Evolutionary conservation across 805 yeast species (phyloP), one percentile per base, ranked within the genome.

Genomic region (Wickerhamiella shivajii): DNA sequence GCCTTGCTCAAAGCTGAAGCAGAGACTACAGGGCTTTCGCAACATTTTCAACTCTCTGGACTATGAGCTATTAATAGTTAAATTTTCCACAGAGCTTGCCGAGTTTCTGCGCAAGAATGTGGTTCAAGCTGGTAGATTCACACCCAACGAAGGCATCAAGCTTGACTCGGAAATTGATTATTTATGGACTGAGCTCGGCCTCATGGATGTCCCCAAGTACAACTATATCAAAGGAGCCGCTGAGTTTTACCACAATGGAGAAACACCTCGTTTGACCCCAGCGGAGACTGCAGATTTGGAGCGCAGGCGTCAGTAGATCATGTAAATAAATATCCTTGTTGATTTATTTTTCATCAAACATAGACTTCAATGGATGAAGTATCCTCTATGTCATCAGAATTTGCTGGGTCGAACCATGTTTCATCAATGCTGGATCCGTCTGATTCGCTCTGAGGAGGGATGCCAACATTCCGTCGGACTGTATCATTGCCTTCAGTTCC

Each of bases 31-130:
- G 1, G 57, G 48, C 32, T 39, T 63, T 27, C 27, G 46, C 12
- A 42, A 39, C 14, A 52, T 60, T 12, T 42, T 57, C 10, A 53
- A 61, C 5, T 29, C 36, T 1, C 40, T 50, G 5, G 63, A 59
- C 29, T 51, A 43, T 33, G 40, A 49, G 16, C 39, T 43, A 4
- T 38, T 59, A 23, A 43, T 49, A 24, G 32, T 44, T 4, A 29
- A 36, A 8, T 37, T 63, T 6, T 45, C 60, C 1, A 29, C 34
- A 4, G 46, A 49, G 3, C 34, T 64, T n/a, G 50, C 59, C 2
- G 40, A 41, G 13, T 59, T 61, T 33, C 47, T 65, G 31, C 60
- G 57, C 47, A 53, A 48, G 18, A 54, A 56, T 32, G 50, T 65
- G 10, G 46, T 63, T 7, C 52, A 53, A 40, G 59, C 59, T 6